Conservation (phyloP, 805 yeast species). For the Candida dendrica region DNA sequence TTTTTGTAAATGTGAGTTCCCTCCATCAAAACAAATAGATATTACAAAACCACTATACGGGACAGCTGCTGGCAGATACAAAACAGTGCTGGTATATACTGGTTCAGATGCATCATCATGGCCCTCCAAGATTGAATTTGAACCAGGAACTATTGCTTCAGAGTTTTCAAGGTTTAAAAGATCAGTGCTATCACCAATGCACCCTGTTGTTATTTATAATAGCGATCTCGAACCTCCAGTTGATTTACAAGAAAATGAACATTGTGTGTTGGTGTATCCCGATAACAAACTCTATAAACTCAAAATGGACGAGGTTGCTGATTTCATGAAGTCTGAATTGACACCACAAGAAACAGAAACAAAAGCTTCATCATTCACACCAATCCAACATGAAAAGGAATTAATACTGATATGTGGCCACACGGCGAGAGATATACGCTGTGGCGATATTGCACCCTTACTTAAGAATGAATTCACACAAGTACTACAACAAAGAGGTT, state of each 20-base stretch:
- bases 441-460: constrained; percentile 62
- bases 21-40: constrained; percentile 35
- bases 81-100: constrained; percentile 48
- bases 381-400: constrained; percentile 10
- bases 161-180: constrained; percentile 31
- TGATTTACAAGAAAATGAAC: not conserved
- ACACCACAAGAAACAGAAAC: constrained; percentile 24
- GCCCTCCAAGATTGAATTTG: constrained; percentile 40
- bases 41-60: constrained; percentile 31
- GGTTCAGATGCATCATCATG: constrained; percentile 30
- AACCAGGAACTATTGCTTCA: constrained; percentile 36
- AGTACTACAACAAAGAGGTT: constrained; percentile 29
- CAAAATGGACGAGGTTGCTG: constrained; percentile 9
- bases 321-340: constrained; percentile 36
- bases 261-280: constrained; percentile 42
- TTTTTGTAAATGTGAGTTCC: constrained; percentile 40
- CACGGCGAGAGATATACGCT: constrained; percentile 50
- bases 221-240: constrained; percentile 23
- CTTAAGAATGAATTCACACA: constrained; percentile 40
- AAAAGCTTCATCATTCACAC: constrained; percentile 20
- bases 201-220: constrained; percentile 47
- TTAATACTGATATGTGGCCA: constrained; percentile 63
- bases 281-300: constrained; percentile 34
- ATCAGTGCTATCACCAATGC: constrained; percentile 29
- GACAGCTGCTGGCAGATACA: constrained; percentile 45